Evolutionary conservation across 345 rosid genomes (phyloP).

Genomic region (Microcos paniculata): DNA sequence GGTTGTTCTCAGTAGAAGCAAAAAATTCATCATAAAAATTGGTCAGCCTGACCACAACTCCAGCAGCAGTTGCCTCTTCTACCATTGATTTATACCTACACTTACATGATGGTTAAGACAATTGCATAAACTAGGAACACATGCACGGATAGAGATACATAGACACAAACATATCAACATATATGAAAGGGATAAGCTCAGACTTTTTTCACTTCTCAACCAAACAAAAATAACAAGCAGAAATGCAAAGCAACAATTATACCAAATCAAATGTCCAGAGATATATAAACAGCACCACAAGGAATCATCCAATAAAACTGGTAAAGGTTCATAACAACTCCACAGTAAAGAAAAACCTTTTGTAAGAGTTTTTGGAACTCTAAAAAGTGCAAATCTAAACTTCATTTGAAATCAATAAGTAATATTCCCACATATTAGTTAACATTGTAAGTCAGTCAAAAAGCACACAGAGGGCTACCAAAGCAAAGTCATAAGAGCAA

Average conservation of each 20-base stretch:
- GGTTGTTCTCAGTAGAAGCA: too few species aligned
- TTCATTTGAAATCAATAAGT: not conserved
- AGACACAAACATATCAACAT: too few species aligned
- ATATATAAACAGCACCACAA: not conserved
- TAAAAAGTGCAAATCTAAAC: not conserved
- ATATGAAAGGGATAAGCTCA: slow-evolving; percentile 1
- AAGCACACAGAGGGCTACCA: not conserved
- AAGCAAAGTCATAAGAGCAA: not conserved
- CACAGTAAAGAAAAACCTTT: not conserved
- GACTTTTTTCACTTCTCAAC: not conserved
- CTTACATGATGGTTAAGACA: too few species aligned
- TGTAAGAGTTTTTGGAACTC: not conserved
- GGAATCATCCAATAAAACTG: not conserved
- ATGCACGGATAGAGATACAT: too few species aligned
- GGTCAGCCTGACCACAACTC: too few species aligned
- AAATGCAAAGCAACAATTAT: not conserved
- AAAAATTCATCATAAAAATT: too few species aligned
- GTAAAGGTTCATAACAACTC: not conserved
- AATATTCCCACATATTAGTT: not conserved
- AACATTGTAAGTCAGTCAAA: not conserved
- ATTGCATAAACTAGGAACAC: too few species aligned
- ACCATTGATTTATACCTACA: too few species aligned
- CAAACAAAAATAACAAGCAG: not conserved
- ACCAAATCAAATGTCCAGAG: not conserved
- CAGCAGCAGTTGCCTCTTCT: too few species aligned